Conservation (phyloP, 768 basidiomycete genomes). For the Infundibulicybe gibba region DNA sequence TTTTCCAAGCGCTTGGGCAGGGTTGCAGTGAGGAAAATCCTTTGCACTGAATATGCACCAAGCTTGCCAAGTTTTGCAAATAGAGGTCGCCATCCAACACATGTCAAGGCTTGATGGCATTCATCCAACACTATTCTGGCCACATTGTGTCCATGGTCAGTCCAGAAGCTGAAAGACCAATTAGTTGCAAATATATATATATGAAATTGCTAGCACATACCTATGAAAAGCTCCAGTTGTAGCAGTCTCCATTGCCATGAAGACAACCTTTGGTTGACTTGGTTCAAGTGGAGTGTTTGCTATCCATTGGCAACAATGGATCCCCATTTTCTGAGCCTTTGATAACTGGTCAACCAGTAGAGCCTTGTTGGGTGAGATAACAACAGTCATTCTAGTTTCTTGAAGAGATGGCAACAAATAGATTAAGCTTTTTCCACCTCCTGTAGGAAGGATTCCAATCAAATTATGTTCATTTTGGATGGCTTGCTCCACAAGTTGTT, state of each 20-base stretch:
- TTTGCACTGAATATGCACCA: conserved; percentile 3
- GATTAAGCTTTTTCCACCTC: conserved; percentile 16
- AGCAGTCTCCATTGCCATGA: conserved; percentile 14
- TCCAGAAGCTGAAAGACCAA: not conserved
- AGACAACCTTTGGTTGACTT: conserved; percentile 4
- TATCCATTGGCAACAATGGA: conserved; percentile 4
- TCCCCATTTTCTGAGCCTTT: not conserved
- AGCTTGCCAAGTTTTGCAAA: conserved; percentile 6
- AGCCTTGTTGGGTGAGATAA: conserved; percentile 13
- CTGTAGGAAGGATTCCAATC: conserved; percentile 16
- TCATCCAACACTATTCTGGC: conserved; percentile 12
- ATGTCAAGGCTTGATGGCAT: conserved; percentile 10
- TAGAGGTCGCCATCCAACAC: not conserved
- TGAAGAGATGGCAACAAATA: conserved; percentile 12
- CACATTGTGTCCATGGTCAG: not conserved
- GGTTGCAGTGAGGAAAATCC: conserved; percentile 14
- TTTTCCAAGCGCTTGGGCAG: conserved; percentile 5
- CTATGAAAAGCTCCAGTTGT: not conserved
- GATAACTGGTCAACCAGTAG: conserved; percentile 7
- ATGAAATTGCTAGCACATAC: conserved; percentile 4
- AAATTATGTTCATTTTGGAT: conserved; percentile 7
- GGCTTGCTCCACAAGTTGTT: conserved; percentile 6
- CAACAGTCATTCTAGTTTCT: conserved; percentile 7
- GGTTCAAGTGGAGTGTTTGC: not conserved
- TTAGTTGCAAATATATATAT: not conserved